Percentiles rank a stretch among this genome's conserved stretches.
Conservation (phyloP, 495 filamentous ascomycete genomes). For the Parmelia sp. region DNA sequence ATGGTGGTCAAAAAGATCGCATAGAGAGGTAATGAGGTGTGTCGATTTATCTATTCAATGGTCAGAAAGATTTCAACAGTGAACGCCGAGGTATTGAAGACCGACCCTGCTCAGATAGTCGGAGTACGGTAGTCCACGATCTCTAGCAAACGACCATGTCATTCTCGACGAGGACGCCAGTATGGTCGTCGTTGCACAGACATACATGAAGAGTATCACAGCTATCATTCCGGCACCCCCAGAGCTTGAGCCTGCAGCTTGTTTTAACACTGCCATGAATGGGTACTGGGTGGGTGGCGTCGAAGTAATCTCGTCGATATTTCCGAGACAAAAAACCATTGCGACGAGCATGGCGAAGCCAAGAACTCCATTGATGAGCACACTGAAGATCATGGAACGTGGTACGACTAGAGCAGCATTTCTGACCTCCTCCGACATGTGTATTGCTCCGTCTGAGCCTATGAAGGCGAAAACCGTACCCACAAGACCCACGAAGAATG, state of each 20-base stretch:
- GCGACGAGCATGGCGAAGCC: conserved; percentile 31
- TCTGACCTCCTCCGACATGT: conserved; percentile 41
- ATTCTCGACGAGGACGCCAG: conserved; percentile 47
- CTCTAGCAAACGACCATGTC: conserved; percentile 50
- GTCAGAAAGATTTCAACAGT: background rate
- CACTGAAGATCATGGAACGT: conserved; percentile 38
- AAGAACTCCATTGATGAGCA: conserved; percentile 38
- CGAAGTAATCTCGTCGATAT: conserved; percentile 30
- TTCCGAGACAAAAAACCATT: conserved; percentile 30
- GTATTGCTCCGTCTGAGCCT: conserved; percentile 23
- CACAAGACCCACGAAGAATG: conserved; percentile 40
- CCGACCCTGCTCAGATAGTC: conserved; percentile 33
- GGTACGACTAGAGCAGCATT: conserved; percentile 40
- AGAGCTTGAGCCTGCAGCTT: conserved; percentile 27
- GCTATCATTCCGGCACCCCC: conserved; percentile 30
- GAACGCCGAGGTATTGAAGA: conserved; percentile 3
- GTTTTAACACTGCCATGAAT: conserved; percentile 38
- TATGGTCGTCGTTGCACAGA: conserved; percentile 39
- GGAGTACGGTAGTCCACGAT: conserved; percentile 45
- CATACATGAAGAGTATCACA: conserved; percentile 34
- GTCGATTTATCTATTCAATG: conserved; percentile 26
- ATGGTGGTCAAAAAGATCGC: conserved; percentile 40
- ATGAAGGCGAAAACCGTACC: conserved; percentile 36
- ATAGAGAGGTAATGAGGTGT: conserved; percentile 46
- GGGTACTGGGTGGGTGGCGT: conserved; percentile 30